Percentiles rank a stretch among this genome's conserved stretches.
These are phyloP conservation scores for Vanrija sp. DNA, from an alignment of 1,284 basidiomycete genomes.

Conservation along the genomic window DNA sequence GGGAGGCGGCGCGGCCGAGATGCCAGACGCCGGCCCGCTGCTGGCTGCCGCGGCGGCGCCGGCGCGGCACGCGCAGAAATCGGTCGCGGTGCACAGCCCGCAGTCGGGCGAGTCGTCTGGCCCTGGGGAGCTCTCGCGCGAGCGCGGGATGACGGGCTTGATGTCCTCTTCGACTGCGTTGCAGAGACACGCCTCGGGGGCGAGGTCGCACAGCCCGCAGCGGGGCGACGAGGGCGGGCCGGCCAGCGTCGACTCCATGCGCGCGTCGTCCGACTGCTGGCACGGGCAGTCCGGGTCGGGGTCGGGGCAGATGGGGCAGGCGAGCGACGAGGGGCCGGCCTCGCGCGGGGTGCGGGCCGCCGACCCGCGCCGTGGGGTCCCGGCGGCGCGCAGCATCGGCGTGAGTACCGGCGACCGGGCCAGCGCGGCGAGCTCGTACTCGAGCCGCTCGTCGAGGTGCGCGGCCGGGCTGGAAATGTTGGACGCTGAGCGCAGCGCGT, in stretches of 20 bases:
- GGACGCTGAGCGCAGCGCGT: background rate
- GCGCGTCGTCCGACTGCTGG: slow-evolving; percentile 23
- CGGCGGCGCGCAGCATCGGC: slow-evolving; percentile 11
- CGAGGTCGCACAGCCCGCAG: slow-evolving; percentile 39
- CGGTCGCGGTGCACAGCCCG: slow-evolving; percentile 35
- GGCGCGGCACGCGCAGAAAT: slow-evolving; percentile 42
- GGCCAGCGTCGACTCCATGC: slow-evolving; percentile 4
- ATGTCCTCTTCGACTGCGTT: slow-evolving; percentile 22
- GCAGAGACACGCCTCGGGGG: slow-evolving; percentile 40
- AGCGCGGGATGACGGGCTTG: slow-evolving; percentile 29
- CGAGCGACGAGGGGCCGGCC: slow-evolving; percentile 9
- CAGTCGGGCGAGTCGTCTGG: slow-evolving; percentile 20
- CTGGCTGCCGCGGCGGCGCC: slow-evolving; percentile 7
- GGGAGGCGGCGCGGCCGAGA: slow-evolving; percentile 14
- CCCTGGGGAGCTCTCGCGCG: slow-evolving; percentile 4
- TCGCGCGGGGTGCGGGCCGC: background rate
- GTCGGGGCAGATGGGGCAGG: slow-evolving; percentile 46
- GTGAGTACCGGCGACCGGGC: slow-evolving; percentile 5
- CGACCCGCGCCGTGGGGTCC: slow-evolving; percentile 5
- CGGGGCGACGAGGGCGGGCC: slow-evolving; percentile 1
- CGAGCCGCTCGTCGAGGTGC: slow-evolving; percentile 2
- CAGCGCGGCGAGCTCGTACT: slow-evolving; percentile 8
- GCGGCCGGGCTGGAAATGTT: background rate
- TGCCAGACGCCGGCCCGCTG: background rate
- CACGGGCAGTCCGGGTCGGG: slow-evolving; percentile 47